Conservation (phyloP, 2,329 filamentous ascomycete genomes). For the Fusarium tuaranense region DNA sequence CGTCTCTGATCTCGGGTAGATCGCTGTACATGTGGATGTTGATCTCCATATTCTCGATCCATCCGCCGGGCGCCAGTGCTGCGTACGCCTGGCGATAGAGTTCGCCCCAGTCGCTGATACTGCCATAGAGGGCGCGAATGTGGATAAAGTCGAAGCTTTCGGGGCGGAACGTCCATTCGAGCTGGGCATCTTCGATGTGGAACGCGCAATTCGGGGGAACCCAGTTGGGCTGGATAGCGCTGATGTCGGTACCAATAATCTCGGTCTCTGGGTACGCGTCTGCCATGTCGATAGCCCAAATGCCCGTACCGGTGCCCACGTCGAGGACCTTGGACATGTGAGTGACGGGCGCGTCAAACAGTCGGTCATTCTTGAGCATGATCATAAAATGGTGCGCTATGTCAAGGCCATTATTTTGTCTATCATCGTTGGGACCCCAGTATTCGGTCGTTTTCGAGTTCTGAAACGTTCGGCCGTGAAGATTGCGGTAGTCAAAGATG, state of each 20-base stretch:
- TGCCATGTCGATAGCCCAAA: constrained; percentile 55
- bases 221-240: constrained; percentile 62
- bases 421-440: constrained; percentile 46
- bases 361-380: constrained; percentile 34
- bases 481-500: constrained; percentile 48
- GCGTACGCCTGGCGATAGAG: constrained; percentile 64
- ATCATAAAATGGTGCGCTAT: constrained; percentile 43
- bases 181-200: constrained; percentile 17
- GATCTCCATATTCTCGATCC: constrained; percentile 34
- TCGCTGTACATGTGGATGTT: constrained; percentile 36
- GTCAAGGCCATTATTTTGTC: constrained; percentile 41
- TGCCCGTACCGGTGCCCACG: constrained; percentile 17
- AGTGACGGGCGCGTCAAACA: constrained; percentile 46
- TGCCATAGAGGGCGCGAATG: constrained; percentile 66
- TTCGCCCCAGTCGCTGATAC: constrained; percentile 66
- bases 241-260: constrained; percentile 65
- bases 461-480: constrained; percentile 49
- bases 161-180: constrained; percentile 57
- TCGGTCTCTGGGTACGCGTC: constrained; percentile 56
- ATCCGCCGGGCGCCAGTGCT: constrained; percentile 56
- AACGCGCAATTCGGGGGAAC: constrained; percentile 21
- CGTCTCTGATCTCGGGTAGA: constrained; percentile 19
- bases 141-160: constrained; percentile 69
- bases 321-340: constrained; percentile 56
- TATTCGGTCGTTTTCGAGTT: constrained; percentile 44